Conservation (phyloP, 495 filamentous ascomycete genomes). For the Podospora pseudocomata region DNA sequence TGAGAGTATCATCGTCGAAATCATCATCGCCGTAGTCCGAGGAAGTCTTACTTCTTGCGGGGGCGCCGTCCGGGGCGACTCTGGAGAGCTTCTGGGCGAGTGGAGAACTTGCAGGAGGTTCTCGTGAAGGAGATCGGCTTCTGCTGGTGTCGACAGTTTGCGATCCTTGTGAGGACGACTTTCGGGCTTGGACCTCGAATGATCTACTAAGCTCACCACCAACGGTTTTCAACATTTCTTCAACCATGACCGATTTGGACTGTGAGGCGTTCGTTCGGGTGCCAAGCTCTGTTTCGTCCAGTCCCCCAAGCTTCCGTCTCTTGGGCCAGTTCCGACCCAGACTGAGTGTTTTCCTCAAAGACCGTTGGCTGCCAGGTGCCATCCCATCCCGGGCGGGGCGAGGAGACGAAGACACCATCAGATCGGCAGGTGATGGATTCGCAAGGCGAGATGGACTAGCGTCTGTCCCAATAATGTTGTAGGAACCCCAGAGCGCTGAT, state of each 20-base stretch:
- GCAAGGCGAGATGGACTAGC: conserved; percentile 35
- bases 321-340: conserved; percentile 70
- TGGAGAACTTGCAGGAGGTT: conserved; percentile 13
- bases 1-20: conserved; percentile 49
- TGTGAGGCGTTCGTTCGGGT: conserved; percentile 20
- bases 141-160: neutral
- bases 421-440: conserved; percentile 55
- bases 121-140: conserved; percentile 34
- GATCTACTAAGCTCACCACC: conserved; percentile 39
- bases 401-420: conserved; percentile 68
- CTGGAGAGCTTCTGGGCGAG: conserved; percentile 12
- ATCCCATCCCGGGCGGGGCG: conserved; percentile 51
- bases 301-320: conserved; percentile 46
- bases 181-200: neutral
- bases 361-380: conserved; percentile 46
- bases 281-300: conserved; percentile 16
- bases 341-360: conserved; percentile 65
- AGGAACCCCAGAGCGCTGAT: conserved; percentile 82
- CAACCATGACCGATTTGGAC: conserved; percentile 52
- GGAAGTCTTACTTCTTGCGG: conserved; percentile 23
- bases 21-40: conserved; percentile 50
- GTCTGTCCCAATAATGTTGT: conserved; percentile 43
- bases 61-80: conserved; percentile 8
- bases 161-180: neutral
- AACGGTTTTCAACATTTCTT: conserved; percentile 42